Conservation (phyloP, 202 grass and related monocot species). For the Panicum hallii region DNA sequence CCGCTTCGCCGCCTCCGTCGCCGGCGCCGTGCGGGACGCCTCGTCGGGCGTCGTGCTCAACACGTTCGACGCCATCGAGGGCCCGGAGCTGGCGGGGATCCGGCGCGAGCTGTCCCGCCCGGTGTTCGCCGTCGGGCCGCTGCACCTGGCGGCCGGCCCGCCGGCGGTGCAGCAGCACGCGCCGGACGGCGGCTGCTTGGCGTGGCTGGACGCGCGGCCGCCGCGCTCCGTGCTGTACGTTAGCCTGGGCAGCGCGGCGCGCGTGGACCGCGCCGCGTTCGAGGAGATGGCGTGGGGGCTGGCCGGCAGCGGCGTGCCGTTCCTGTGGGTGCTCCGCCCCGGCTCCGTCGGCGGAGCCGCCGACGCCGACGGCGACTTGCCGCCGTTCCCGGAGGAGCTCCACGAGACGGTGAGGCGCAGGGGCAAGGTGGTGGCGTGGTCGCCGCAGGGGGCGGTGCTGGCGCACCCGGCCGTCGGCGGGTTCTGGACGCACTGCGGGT, state of each 20-base stretch:
- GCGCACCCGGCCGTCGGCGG: conserved; percentile 48
- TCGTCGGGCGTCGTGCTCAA: conserved; percentile 55
- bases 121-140: conserved; percentile 45
- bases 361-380: neutral
- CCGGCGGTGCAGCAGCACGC: neutral
- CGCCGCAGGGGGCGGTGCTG: conserved; percentile 60
- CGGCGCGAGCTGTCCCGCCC: conserved; percentile 13
- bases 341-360: conserved; percentile 15
- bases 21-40: conserved; percentile 8
- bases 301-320: conserved; percentile 48
- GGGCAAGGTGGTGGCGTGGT: conserved; percentile 60
- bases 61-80: conserved; percentile 57
- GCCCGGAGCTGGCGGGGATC: conserved; percentile 42
- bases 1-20: neutral
- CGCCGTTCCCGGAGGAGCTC: conserved; percentile 21
- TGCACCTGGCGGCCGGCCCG: conserved; percentile 35
- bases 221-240: conserved; percentile 60
- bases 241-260: conserved; percentile 59
- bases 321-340: conserved; percentile 65
- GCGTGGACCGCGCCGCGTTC: conserved; percentile 31
- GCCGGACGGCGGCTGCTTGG: conserved; percentile 27
- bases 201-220: conserved; percentile 57
- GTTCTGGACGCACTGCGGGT: conserved; percentile 67
- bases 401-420: neutral
- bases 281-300: conserved; percentile 63